Evolutionary conservation across 192 early-diverging fungal species (phyloP).

Genomic region (Funneliformis geosporum): DNA sequence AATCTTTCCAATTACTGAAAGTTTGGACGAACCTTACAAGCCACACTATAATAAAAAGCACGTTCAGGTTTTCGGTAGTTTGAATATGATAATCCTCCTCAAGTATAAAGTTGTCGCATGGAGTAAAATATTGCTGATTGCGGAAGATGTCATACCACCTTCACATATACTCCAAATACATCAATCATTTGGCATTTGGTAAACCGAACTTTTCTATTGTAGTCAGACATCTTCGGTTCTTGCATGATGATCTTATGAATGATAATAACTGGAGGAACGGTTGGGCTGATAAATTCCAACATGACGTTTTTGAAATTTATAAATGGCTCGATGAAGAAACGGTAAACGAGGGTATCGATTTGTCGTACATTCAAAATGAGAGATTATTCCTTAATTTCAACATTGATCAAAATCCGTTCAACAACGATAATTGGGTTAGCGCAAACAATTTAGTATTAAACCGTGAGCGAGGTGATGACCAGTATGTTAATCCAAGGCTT

Average conservation of each 20-base stretch:
- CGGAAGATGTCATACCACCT: slow-evolving; percentile 16
- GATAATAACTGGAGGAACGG: neutral
- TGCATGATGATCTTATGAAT: neutral
- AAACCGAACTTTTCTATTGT: neutral
- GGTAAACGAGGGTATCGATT: neutral
- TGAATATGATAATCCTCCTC: neutral
- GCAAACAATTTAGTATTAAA: neutral
- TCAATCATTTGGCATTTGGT: slow-evolving; percentile 1
- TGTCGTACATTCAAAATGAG: neutral
- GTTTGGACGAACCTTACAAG: neutral
- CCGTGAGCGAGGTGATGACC: neutral
- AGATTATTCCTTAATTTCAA: neutral
- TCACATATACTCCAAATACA: neutral
- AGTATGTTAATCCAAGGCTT: slow-evolving; percentile 2
- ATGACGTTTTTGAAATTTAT: neutral
- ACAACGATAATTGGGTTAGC: neutral
- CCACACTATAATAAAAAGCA: neutral
- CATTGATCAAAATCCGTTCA: slow-evolving; percentile 7
- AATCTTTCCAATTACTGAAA: neutral
- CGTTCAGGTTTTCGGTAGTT: neutral
- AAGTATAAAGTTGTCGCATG: slow-evolving; percentile 17
- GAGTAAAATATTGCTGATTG: neutral
- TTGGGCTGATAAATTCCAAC: neutral
- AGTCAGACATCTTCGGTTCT: neutral
- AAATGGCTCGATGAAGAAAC: neutral